Base-by-base conservation (phyloP, 192 early-diverging fungal genomes). In the Kickxella alabastrina region DNA sequence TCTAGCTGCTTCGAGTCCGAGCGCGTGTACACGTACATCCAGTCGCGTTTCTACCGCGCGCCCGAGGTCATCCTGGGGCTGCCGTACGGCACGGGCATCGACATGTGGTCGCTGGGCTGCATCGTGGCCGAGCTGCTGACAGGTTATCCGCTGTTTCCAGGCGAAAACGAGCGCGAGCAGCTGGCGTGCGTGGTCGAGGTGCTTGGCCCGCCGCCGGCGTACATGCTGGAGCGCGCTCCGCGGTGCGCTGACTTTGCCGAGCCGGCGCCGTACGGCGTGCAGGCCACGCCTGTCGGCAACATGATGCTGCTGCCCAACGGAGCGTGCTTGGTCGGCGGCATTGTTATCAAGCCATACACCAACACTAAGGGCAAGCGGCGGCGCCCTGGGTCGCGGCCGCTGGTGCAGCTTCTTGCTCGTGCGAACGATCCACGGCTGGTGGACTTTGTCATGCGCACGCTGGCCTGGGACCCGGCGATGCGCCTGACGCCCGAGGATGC, bases 31-130 rank as follows among this genome's bases (percentile, higher is more conserved):
- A 97, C 96, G 4, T 98, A 98, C 56, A 96, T 98, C 42, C 96
- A 98, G 69, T 85, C 82, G 53, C 81, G 96, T 35, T 98, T 98
- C 76, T 98, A 98, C 69, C 86, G 96, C 23, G 89, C 90, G 17
- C 96, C 96, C 9, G 96, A 98, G 72, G 92, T 98, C 18, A 98
- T 98, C 40, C 66, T 98, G 42, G 92, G 93, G 25, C 80, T 83
- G 59, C 80, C 79, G 15, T 98, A 98, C 58, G 89, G 80, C 48
- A 90, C 85, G 51, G 84, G 90, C 2, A 98, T 98, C 54, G 95
- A 98, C 69, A 89, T 98, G 85, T 98, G 95, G 95, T 88, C 86
- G 50, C 74, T 98, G 36, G 95, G 95, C 12, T 96, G 93, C 63
- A 95, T 98, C 43, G 79, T 95, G 8, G 93, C 87, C 12, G 95